These are phyloP conservation scores for Colletotrichum tropicicola DNA, from an alignment of 2,329 filamentous ascomycete species.

Conservation along the genomic window DNA sequence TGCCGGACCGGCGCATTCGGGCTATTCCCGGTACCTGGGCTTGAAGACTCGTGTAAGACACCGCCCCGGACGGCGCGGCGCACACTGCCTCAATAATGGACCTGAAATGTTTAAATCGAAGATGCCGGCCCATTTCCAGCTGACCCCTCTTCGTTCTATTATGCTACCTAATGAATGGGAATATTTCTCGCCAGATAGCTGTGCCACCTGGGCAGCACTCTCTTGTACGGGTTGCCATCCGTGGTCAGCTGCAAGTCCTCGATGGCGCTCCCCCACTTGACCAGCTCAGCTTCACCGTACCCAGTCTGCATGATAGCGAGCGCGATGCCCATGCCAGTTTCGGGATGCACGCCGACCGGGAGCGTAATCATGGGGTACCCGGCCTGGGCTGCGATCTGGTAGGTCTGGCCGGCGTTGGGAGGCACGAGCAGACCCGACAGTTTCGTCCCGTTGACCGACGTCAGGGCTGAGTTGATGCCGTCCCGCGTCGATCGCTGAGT, in stretches of 20 bases:
- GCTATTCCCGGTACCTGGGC: too few relatives aligned
- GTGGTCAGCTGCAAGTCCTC: slow-evolving; percentile 62
- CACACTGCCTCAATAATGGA: too few relatives aligned
- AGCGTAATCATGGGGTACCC: slow-evolving; percentile 79
- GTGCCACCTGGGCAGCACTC: slow-evolving; percentile 60
- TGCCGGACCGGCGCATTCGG: too few relatives aligned
- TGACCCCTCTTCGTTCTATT: neutral
- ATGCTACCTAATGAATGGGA: slow-evolving; percentile 38
- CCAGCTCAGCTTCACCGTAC: slow-evolving; percentile 65
- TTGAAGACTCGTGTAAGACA: too few relatives aligned
- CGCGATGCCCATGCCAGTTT: slow-evolving; percentile 67
- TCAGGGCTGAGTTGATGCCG: slow-evolving; percentile 76
- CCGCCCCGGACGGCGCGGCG: too few relatives aligned
- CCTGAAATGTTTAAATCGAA: too few relatives aligned
- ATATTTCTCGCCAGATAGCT: slow-evolving; percentile 58
- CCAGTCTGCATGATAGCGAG: slow-evolving; percentile 67
- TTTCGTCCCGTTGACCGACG: slow-evolving; percentile 45
- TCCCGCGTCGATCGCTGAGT: slow-evolving; percentile 66
- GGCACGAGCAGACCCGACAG: slow-evolving; percentile 75
- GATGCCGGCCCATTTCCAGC: neutral
- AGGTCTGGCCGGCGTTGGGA: slow-evolving; percentile 72
- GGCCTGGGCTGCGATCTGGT: slow-evolving; percentile 77
- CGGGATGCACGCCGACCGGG: slow-evolving; percentile 66
- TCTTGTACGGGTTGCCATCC: slow-evolving; percentile 50
- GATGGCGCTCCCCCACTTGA: slow-evolving; percentile 71